A percentile compares a stretch with the other conserved stretches of the same genome.
Evolutionary conservation across 1,284 basidiomycete species (phyloP).

Genomic region (Earliella scabrosa): DNA sequence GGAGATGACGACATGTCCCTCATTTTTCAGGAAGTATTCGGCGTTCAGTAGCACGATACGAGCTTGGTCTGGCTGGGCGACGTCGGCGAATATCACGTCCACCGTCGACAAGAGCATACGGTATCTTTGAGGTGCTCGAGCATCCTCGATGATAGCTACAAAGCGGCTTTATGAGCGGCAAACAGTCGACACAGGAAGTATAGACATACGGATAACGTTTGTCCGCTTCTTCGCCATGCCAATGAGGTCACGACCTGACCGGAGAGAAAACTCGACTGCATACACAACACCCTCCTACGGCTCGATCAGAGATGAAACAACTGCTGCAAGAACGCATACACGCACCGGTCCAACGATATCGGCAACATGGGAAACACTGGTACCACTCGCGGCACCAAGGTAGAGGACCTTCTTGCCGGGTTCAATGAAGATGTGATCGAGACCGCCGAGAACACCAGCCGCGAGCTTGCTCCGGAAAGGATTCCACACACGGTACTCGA

Average conservation of each 20-base stretch:
- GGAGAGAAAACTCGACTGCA: constrained; percentile 97
- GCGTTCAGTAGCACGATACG: constrained; percentile 95
- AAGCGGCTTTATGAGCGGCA: constrained; percentile 6
- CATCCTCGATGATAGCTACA: constrained; percentile 95
- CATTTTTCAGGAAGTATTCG: constrained; percentile 95
- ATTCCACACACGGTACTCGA: constrained; percentile 99
- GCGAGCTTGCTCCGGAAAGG: constrained; percentile 98
- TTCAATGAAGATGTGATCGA: constrained; percentile 93
- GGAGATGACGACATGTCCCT: constrained; percentile 92
- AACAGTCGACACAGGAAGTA: background rate
- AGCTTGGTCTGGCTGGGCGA: constrained; percentile 98
- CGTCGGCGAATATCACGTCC: constrained; percentile 97
- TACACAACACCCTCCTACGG: constrained; percentile 92
- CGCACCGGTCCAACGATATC: constrained; percentile 95
- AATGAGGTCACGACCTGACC: constrained; percentile 97
- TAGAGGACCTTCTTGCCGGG: constrained; percentile 98
- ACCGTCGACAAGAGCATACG: constrained; percentile 93
- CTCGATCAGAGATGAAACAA: background rate
- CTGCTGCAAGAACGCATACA: background rate
- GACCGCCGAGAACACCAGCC: constrained; percentile 94
- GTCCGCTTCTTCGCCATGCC: constrained; percentile 99
- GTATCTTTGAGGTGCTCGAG: constrained; percentile 93
- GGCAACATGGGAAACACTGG: constrained; percentile 97
- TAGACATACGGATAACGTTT: constrained; percentile 91
- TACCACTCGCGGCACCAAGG: constrained; percentile 96